Base-by-base conservation (phyloP, 768 basidiomycete species). In the Tricholoma flavovirens region DNA sequence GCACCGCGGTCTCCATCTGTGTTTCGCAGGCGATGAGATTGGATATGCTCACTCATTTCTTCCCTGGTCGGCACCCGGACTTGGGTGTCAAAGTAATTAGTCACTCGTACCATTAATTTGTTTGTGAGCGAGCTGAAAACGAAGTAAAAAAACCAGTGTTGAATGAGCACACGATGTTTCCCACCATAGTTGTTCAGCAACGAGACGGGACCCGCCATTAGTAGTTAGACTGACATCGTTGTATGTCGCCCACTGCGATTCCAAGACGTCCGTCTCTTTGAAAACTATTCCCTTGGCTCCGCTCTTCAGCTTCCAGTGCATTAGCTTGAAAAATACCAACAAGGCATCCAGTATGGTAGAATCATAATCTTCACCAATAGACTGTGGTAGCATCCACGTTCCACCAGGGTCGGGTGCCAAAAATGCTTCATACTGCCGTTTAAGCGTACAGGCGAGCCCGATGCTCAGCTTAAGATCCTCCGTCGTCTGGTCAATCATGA, bases 181-280 rank as follows among this genome's bases (percentile, higher is more conserved):
- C 50, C 66, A 96, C 96, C 93, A 96, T 62, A 98, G 83, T 64
- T 97, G 92, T 71, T 98, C 96, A 10, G 95, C 95, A 9, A 99
- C 94, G 4, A 96, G 75, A 52, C 88, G 73, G 17, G 96, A 93
- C 21, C 95, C 97, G 4, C 91, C 91, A 17, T 83, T 77, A 8
- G 93, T 87, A 35, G 87, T 90, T 68, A 94, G 77, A 56, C 93
- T 93, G 51, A 96, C 93, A 68, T 91, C 90, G 60, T 90, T 90
- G 71, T 98, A 86, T 19, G 96, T 95, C 17, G 90, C 87, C 90
- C 94, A 96, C 64, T 98, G 94, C 5, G 88, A 86, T 67, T 99
- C 96, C 35, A 99, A 78, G n/a, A 98, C 85, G 68, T 98, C 96
- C 0, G 95, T 97, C 75, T 99, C 97, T 67, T 95, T 93, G 77